A percentile compares a stretch with the other conserved stretches of the same genome.
These are phyloP conservation scores for Sanchytrium tribonematis DNA, from an alignment of 371 early-diverging fungal genomes.

Conservation along the genomic window DNA sequence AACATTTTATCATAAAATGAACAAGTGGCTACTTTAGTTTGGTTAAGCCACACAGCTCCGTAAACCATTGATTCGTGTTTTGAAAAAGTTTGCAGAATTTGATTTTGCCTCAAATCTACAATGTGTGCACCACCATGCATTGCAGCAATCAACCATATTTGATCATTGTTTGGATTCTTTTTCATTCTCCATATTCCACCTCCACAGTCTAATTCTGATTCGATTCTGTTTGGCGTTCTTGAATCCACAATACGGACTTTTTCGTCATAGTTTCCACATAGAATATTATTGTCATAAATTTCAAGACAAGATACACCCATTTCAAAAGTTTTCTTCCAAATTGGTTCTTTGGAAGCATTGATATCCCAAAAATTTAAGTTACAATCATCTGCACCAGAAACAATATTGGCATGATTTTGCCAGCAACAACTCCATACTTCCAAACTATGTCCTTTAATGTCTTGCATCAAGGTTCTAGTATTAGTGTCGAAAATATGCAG, in stretches of 20 bases:
- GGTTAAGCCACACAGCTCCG: background rate
- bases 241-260: background rate
- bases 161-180: background rate
- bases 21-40: background rate
- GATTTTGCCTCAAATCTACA: background rate
- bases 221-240: background rate
- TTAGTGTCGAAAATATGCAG: background rate
- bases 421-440: background rate
- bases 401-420: background rate
- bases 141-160: background rate
- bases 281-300: background rate
- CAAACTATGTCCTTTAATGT: background rate
- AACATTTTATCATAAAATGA: background rate
- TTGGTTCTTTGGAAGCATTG: background rate
- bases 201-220: background rate
- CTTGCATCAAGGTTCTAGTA: background rate
- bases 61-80: background rate
- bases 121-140: background rate
- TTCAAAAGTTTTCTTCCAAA: background rate
- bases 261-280: background rate
- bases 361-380: background rate
- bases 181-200: slow-evolving; percentile 1
- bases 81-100: background rate
- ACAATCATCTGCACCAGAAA: background rate
- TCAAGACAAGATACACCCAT: background rate